Base-by-base conservation (phyloP, 306 rosid species). In the Arachis stenosperma region DNA sequence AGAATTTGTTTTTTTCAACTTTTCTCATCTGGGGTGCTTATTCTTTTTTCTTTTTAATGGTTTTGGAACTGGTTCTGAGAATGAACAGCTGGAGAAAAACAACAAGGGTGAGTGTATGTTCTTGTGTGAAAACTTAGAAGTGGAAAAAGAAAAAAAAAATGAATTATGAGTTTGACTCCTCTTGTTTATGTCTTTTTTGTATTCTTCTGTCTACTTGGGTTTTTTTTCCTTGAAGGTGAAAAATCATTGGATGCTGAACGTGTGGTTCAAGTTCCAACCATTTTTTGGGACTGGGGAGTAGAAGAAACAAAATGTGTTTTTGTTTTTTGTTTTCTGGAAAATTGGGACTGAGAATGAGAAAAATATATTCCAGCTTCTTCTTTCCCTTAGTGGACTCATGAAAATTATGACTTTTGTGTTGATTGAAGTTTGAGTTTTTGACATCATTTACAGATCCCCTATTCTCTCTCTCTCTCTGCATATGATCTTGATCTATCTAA, bases 61-160 rank as follows among this genome's bases (percentile, higher is more conserved):
- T 72, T 81, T 37, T 43, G 63, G 63, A 40, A 40, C 27, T 54
- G 74, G 50, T 70, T 75, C 81, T 73, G 17, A 41, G 30, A 30
- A 43, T 29, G 39, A 61, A 46, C 7, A 3, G 57, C 55, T 67
- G 44, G 63, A 47, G 73, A 33, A 22, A 10, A 44, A 44, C 36
- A 22, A 39, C 33, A 48, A 56, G 82, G 81, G 85, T 84, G 57
- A 77, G 84, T 74, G 54, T 22, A 22, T 22, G 27, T 22, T 22
- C 27, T 59, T 39, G 79, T 48, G 7, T 78, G 72, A 47, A 59
- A 72, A 75, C 51, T n/a, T 6, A 39, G 64, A 67, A 12, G 1
- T 22, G 27, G 27, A 22, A 22, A 22, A 22, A 22, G 27, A 22
- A 22, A 22, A 22, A 22, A 22, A 22, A 22, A 22, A 22, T 1